Evolutionary conservation across 2,329 filamentous ascomycete genomes (phyloP), one percentile per base, ranked within the genome.

Genomic region (Apiospora kogelbergensis): DNA sequence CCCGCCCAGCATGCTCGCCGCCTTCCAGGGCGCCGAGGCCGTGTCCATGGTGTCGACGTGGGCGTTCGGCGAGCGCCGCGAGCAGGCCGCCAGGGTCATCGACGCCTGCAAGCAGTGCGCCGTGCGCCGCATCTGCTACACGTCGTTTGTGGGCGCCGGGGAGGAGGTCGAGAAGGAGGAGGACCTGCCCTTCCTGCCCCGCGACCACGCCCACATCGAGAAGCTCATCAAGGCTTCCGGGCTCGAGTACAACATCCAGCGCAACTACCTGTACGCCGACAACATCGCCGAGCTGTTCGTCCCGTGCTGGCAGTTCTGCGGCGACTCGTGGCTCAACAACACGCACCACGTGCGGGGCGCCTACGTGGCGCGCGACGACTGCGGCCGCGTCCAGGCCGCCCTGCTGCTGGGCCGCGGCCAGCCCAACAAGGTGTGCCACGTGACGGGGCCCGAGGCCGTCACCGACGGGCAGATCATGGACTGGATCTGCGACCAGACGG

Each of bases 281-380:
- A 74, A 73, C 67, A 69, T 69, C 24, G 69, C 68, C 10, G 69
- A 69, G 57, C 57, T 73, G n/a, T 70, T 72, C 45, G 67, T 70
- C 15, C 68, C 67, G 7, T 48, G 63, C n/a, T 74, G 70, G 72
- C 66, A 67, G 11, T 73, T 69, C 26, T 70, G 70, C 26, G 73
- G 71, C 17, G 68, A 72, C 63, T 69, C 65, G 33, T 74, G 73
- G 73, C 45, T 69, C n/a, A 70, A 69, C 30, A 74, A 74, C 53
- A 70, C 66, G 26, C 69, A 68, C 13, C 70, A 71, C n/a, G 48
- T 26, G 24, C 64, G 65, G 7, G 72, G 48, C 13, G 73, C 70
- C 2, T 74, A 72, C 53, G 73, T 72, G n/a, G 70, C 72, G 37
- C 40, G 71, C 41, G 72, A 71, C n/a, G 73, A 74, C 70, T 74